Base-by-base conservation (phyloP, 345 rosid species). In the Durio zibethinus region DNA sequence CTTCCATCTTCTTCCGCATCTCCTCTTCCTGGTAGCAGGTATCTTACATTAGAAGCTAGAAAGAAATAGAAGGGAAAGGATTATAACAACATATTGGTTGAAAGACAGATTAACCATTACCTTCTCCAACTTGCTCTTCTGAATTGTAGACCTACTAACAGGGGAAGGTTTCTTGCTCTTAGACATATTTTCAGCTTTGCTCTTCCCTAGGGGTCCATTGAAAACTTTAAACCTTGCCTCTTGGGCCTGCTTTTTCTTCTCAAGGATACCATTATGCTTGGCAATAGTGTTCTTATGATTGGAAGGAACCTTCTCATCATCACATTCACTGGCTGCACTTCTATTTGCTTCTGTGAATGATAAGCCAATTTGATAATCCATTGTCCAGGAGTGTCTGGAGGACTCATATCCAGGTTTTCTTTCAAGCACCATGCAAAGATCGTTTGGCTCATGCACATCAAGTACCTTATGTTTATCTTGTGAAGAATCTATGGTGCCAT, bases 71-170 rank as follows among this genome's bases (percentile, higher is more conserved):
- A 29, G 42, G 20, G 1, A 2, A 80, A 76, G 48, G 5, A 25
- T 54, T 33, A 43, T 67, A 25, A 38, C 0, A 62, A 61, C 15
- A 65, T 63, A 8, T 80, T 75, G 12, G 43, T 59, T 33, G 61
- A 59, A 57, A 59, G 60, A 68, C 48, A 36, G 36, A 54, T 16
- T 47, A 16, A 56, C 54, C 23, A 67, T 72, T 84, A 90, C 97
- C 92, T 87, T 88, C 80, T 92, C 98, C 57, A 83, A 83, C 84
- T 88, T 94, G 90, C 91, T 92, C 88, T 94, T 94, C 76, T 86
- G 97, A 80, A 80, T 83, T 69, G 80, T 47, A 14, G 94, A 79
- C 83, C 93, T 88, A 81, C 77, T 88, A 69, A 81, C 84, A 23
- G 80, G 72, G 53, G 89, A 77, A 20, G 87, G 86, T 80, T 86